Base-by-base conservation (phyloP, 1,139 yeast species). In the Protomyces inouyei region DNA sequence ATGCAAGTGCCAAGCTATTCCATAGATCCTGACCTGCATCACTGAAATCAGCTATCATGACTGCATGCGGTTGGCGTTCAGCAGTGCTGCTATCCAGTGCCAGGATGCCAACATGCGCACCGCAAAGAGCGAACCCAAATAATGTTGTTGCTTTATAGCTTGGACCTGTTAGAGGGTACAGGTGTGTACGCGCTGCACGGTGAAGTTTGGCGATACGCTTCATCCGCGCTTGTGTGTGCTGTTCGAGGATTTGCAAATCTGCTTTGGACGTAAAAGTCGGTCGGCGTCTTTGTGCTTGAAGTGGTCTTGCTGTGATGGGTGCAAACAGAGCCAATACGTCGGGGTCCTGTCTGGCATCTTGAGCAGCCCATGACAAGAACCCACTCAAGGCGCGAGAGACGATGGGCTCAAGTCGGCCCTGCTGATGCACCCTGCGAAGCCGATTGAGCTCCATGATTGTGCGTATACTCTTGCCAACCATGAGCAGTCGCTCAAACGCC, bases 11-110 rank as follows among this genome's bases (percentile, higher is more conserved):
- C 37, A 63, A 25, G 35, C 52, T 60, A 9, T 59, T 55, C 65
- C 65, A 63, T 40, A 63, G 57, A 52, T 63, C 65, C 35, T 63
- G 52, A 14, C 28, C 21, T 45, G 55, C 35, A n/a, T 56, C 53
- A 28, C n/a, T 35, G 21, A 52, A 63, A 32, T 63, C 65, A 16
- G 51, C 36, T 21, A 53, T 54, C 43, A 63, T 54, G 36, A 63
- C 37, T 2, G 65, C 57, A 32, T 60, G 61, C 25, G 52, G 38
- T 25, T 55, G 57, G 12, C 38, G 21, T 57, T 46, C 45, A 16
- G 28, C 57, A 16, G 36, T 35, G 32, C 63, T 48, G 18, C 52
- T 53, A 18, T 56, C 56, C 25, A 63, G 43, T n/a, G 64, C 56
- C 3, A 63, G 56, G 38, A 63, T 56, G 55, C 37, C 61, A 16